Evolutionary conservation across 2,329 filamentous ascomycete species (phyloP).

Genomic region (Aspergillus ibericus): DNA sequence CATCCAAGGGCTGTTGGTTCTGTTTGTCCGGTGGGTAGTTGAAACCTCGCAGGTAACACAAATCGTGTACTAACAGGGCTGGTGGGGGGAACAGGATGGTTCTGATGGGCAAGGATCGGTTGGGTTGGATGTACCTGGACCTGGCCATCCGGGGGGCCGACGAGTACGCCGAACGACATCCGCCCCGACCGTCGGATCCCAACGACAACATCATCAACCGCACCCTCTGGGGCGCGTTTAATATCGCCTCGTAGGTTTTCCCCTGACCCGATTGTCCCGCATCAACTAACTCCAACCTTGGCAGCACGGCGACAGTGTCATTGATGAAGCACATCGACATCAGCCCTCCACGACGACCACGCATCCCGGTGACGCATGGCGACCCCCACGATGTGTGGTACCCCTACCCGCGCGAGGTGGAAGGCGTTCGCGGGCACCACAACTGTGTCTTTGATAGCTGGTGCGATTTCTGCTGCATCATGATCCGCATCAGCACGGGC

Average conservation of each 20-base stretch:
- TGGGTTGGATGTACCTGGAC: slow-evolving; percentile 29
- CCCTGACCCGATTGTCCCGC: too few relatives aligned
- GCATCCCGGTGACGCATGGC: slow-evolving; percentile 14
- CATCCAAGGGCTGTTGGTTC: slow-evolving; percentile 27
- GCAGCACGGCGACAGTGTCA: slow-evolving; percentile 19
- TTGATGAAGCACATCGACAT: slow-evolving; percentile 23
- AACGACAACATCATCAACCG: slow-evolving; percentile 18
- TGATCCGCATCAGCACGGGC: slow-evolving; percentile 18
- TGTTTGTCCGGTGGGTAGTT: slow-evolving; percentile 25
- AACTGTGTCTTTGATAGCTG: slow-evolving; percentile 27
- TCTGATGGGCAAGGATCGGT: slow-evolving; percentile 32
- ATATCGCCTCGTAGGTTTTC: slow-evolving; percentile 16
- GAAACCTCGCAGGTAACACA: too few relatives aligned
- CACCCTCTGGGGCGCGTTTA: slow-evolving; percentile 23
- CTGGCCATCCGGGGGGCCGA: slow-evolving; percentile 23
- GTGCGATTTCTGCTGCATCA: slow-evolving; percentile 24
- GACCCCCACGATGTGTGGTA: slow-evolving; percentile 21
- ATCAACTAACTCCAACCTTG: not conserved
- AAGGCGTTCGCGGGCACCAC: slow-evolving; percentile 20
- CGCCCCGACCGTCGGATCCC: slow-evolving; percentile 11
- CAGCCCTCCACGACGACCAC: slow-evolving; percentile 14
- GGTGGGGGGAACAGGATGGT: slow-evolving; percentile 21
- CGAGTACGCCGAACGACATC: slow-evolving; percentile 20
- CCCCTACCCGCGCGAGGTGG: slow-evolving; percentile 24
- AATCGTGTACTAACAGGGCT: not conserved